Evolutionary conservation across 192 early-diverging fungal species (phyloP).

Genomic region (Backusella macrospora): DNA sequence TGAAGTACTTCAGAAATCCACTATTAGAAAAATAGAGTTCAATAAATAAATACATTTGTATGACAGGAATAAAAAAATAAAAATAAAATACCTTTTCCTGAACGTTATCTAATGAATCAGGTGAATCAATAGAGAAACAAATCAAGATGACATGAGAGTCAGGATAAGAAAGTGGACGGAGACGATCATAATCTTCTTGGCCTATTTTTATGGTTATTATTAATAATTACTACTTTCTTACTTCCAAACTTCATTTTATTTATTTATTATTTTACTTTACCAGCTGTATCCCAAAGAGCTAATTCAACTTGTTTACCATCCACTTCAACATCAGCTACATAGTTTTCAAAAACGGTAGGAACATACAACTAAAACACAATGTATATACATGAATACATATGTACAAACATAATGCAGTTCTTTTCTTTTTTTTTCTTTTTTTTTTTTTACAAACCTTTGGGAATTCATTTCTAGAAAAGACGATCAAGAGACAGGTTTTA

Average conservation of each 20-base stretch:
- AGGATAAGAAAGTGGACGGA: constrained; percentile 91
- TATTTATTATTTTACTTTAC: constrained; percentile 2
- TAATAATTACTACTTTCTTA: background rate
- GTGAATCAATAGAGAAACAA: constrained; percentile 86
- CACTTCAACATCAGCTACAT: constrained; percentile 84
- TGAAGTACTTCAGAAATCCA: constrained; percentile 90
- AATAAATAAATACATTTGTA: background rate
- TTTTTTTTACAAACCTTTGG: constrained; percentile 74
- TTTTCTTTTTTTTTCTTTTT: no score
- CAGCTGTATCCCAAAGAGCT: constrained; percentile 95
- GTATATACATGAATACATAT: constrained; percentile 18
- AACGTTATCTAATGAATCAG: constrained; percentile 82
- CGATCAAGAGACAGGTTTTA: constrained; percentile 87
- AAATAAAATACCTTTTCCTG: constrained; percentile 64
- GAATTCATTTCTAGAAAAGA: constrained; percentile 83
- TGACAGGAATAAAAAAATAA: no score
- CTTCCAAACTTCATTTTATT: background rate
- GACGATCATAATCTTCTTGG: constrained; percentile 95
- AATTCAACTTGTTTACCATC: constrained; percentile 86
- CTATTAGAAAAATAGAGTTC: constrained; percentile 40
- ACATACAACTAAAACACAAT: constrained; percentile 56
- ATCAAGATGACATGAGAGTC: constrained; percentile 92
- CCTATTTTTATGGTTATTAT: constrained; percentile 43
- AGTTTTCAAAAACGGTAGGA: constrained; percentile 95
- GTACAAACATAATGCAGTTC: background rate